These are phyloP conservation scores for Ganoderma resinaceum DNA, from an alignment of 1,284 basidiomycete species.

Conservation along the genomic window DNA sequence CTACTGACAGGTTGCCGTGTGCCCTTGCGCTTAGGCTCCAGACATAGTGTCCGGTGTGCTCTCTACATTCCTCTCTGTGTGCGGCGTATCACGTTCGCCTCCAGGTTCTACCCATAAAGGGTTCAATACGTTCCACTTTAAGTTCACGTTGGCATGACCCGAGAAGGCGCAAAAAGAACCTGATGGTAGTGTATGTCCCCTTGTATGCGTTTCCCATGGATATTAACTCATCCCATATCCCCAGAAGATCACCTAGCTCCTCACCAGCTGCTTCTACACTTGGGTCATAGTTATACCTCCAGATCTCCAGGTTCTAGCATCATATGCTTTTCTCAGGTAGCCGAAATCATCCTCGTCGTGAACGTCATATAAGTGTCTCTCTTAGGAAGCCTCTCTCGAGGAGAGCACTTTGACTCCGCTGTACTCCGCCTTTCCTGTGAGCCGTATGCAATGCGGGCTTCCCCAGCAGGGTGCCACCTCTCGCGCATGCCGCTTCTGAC, in stretches of 20 bases:
- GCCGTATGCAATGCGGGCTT: neutral
- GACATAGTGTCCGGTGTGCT: neutral
- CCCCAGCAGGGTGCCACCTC: neutral
- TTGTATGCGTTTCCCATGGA: neutral
- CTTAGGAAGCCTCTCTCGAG: neutral
- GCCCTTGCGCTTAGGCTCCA: neutral
- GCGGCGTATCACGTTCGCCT: neutral
- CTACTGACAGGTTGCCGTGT: neutral
- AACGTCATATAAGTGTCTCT: neutral
- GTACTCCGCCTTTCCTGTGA: neutral
- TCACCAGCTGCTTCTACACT: neutral
- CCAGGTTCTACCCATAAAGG: neutral
- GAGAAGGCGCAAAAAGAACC: neutral
- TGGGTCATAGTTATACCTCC: neutral
- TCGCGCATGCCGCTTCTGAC: neutral
- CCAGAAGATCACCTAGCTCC: neutral
- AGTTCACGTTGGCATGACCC: neutral
- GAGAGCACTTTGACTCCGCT: neutral
- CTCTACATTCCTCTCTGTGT: neutral
- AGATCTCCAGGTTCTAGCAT: neutral
- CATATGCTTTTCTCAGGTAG: neutral
- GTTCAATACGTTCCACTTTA: neutral
- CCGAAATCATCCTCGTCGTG: neutral
- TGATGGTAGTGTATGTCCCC: neutral
- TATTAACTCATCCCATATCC: neutral